Percentiles rank a stretch among this genome's conserved stretches.
Evolutionary conservation across 768 basidiomycete species (phyloP).

Genomic region (Lentinula detonsa): DNA sequence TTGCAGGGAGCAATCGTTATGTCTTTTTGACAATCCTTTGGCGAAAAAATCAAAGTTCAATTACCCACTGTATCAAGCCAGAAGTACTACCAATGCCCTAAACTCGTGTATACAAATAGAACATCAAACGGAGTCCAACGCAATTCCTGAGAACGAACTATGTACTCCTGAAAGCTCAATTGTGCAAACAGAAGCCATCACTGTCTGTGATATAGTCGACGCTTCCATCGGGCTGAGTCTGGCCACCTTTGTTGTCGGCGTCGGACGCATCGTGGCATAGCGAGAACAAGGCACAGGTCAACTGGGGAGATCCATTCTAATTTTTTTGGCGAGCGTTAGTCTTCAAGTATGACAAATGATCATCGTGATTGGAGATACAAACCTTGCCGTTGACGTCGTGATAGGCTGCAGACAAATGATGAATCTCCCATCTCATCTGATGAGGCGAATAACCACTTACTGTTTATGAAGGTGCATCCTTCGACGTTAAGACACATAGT

Average conservation of each 20-base stretch:
- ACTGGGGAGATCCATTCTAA: constrained; percentile 26
- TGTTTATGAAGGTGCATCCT: constrained; percentile 26
- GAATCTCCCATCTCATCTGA: neutral
- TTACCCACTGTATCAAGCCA: too few relatives aligned
- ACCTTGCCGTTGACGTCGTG: constrained; percentile 32
- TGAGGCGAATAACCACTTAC: constrained; percentile 13
- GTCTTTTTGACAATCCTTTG: neutral
- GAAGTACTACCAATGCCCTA: neutral
- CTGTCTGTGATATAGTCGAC: constrained; percentile 34
- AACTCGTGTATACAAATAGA: too few relatives aligned
- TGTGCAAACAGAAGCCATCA: constrained; percentile 30
- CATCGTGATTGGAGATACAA: neutral
- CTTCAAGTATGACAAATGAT: neutral
- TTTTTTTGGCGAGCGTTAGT: neutral
- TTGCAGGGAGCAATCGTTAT: neutral
- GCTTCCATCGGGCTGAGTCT: constrained; percentile 35
- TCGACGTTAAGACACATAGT: constrained; percentile 24
- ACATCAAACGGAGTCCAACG: too few relatives aligned
- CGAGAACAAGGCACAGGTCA: constrained; percentile 29
- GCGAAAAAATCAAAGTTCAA: too few relatives aligned
- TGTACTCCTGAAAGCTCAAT: neutral
- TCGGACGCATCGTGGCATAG: constrained; percentile 28
- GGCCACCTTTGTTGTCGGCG: constrained; percentile 36
- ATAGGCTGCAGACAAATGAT: constrained; percentile 18
- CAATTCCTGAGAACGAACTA: too few relatives aligned